Conservation (phyloP, 352 stramenopile species). For the Phytophthora fragariaefolia region DNA sequence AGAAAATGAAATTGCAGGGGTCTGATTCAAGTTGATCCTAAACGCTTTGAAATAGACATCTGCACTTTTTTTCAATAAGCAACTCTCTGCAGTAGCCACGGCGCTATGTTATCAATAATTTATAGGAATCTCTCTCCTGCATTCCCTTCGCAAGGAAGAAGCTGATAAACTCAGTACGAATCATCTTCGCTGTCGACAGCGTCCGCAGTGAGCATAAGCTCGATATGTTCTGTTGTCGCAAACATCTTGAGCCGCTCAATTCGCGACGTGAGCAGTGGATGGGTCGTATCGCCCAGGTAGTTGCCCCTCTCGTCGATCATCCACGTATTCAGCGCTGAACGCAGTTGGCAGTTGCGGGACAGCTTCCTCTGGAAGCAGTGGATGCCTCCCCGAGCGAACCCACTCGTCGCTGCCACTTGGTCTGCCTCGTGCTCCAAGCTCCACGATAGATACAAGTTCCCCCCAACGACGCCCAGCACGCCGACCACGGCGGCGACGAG, state of each 20-base stretch:
- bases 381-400: conserved; percentile 74
- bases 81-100: background rate
- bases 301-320: conserved; percentile 84
- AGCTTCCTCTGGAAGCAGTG: conserved; percentile 80
- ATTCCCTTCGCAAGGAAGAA: too few relatives aligned
- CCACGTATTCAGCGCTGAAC: conserved; percentile 57
- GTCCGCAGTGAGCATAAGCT: conserved; percentile 13
- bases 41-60: too few relatives aligned
- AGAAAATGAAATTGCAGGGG: too few relatives aligned
- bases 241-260: conserved; percentile 72
- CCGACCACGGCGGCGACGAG: conserved; percentile 58
- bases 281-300: conserved; percentile 81
- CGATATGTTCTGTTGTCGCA: conserved; percentile 26
- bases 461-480: conserved; percentile 48
- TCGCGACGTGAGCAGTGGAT: conserved; percentile 77
- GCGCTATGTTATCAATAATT: background rate
- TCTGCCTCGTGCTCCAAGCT: conserved; percentile 83
- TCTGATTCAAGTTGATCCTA: too few relatives aligned
- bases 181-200: conserved; percentile 19
- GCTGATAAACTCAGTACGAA: conserved; percentile 4
- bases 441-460: conserved; percentile 80
- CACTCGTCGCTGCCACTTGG: conserved; percentile 69
- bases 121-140: too few relatives aligned
- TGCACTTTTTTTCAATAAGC: too few relatives aligned
- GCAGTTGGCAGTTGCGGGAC: conserved; percentile 76